Evolutionary conservation across 2,329 filamentous ascomycete species (phyloP), one percentile per base, ranked within the genome.

Genomic region (Talaromyces sp.): DNA sequence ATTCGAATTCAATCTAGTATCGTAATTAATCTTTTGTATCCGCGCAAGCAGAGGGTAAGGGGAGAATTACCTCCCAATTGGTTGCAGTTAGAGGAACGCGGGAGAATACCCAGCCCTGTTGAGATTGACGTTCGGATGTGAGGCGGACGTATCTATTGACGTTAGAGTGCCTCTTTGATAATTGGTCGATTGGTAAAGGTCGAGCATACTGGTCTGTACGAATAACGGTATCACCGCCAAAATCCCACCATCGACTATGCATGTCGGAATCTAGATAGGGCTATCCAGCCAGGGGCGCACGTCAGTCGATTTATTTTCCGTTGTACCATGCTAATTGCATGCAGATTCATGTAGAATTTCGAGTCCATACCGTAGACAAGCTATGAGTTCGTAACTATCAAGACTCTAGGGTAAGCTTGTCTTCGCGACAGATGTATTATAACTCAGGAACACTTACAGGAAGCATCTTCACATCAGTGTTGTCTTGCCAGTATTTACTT

Each of bases 171-270:
- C 46, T 36, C 17, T 15, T n/a, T 10, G 22, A n/a, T 7, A 3
- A 7, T 25, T 21, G 31, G 25, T 21, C 17, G 17, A 22, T 25
- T 36, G 21, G n/a, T n/a, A n/a, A n/a, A 10, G 33, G 19, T 36
- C 21, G 46, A 46, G 41, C 57, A 51, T 71, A 81, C 78, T 84
- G 81, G 69, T 88, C 85, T 62, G 84, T 82, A 64, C 85, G 81
- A 69, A 97, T 83, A 67, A 99, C 87, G 40, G 93, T 91, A 78
- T 96, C 91, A 71, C 93, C 94, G 72, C 94, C 94, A 83, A 95
- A 99, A 78, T 99, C 94, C 77, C 93, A 99, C 93, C 94, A 99
- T 72, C 94, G 88, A 78, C 90, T 96, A 78, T 95, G 89, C 87
- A 97, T 92, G 75, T 97, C 94, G 61, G 91, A 94, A 78, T 99